These are phyloP conservation scores for Microbotryum scabiosae DNA, from an alignment of 1,284 basidiomycete species.

Conservation along the genomic window DNA sequence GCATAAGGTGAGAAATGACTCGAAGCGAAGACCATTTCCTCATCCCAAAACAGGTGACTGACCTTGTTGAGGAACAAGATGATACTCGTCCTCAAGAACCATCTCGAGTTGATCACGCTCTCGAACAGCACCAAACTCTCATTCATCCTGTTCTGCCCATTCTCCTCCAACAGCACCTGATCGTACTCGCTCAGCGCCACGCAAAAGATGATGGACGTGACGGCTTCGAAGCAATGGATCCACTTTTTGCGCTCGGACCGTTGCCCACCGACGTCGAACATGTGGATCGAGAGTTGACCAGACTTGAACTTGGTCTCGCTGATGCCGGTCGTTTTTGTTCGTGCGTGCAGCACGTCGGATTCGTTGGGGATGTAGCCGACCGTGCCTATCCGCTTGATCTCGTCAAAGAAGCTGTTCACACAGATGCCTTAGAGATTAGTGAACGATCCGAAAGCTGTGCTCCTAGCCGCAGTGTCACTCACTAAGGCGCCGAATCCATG, in stretches of 20 bases:
- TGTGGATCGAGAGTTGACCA: slow-evolving; percentile 50
- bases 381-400: slow-evolving; percentile 70
- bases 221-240: slow-evolving; percentile 44
- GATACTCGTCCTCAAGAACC: slow-evolving; percentile 58
- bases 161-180: slow-evolving; percentile 86
- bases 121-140: slow-evolving; percentile 91
- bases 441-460: slow-evolving; percentile 16
- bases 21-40: not conserved
- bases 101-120: slow-evolving; percentile 91
- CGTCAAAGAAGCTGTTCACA: slow-evolving; percentile 67
- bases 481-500: slow-evolving; percentile 93
- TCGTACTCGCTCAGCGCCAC: slow-evolving; percentile 84
- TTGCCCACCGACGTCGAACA: slow-evolving; percentile 87
- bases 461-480: slow-evolving; percentile 38
- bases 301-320: slow-evolving; percentile 61
- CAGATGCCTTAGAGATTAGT: slow-evolving; percentile 34
- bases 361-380: slow-evolving; percentile 77
- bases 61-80: slow-evolving; percentile 39
- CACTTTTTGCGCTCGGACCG: slow-evolving; percentile 82
- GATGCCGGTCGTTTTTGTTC: slow-evolving; percentile 88
- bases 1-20: not conserved
- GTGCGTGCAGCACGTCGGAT: slow-evolving; percentile 77
- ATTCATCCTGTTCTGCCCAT: slow-evolving; percentile 88
- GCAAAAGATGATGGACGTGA: slow-evolving; percentile 74
- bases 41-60: not conserved